A percentile compares a stretch with the other conserved stretches of the same genome.
Evolutionary conservation across 2,329 filamentous ascomycete genomes (phyloP).

Genomic region (Ambrosiella xylebori): DNA sequence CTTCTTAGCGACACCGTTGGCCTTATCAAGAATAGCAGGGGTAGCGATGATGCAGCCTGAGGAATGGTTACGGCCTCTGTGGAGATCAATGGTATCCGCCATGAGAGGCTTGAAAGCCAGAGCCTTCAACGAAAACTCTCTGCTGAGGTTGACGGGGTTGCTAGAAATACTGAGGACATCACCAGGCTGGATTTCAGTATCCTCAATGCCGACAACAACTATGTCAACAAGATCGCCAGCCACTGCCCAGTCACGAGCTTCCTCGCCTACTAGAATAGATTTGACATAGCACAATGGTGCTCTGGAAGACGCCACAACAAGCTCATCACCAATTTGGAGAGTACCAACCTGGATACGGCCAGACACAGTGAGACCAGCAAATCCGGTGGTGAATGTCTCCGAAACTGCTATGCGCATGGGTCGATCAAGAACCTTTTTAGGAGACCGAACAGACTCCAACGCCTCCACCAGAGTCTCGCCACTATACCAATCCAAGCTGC

Average conservation of each 20-base stretch:
- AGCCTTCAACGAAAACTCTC: constrained; percentile 64
- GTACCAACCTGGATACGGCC: constrained; percentile 75
- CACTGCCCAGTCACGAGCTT: constrained; percentile 70
- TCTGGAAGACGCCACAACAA: constrained; percentile 61
- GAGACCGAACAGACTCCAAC: constrained; percentile 64
- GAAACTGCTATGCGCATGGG: constrained; percentile 74
- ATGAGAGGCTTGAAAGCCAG: constrained; percentile 79
- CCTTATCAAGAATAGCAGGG: constrained; percentile 60
- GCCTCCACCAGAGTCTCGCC: constrained; percentile 68
- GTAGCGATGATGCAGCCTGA: constrained; percentile 58
- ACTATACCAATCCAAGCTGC: constrained; percentile 56
- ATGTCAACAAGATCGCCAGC: constrained; percentile 77
- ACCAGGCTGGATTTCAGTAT: constrained; percentile 62
- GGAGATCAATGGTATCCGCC: constrained; percentile 78
- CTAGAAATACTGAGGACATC: constrained; percentile 67
- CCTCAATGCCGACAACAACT: constrained; percentile 73
- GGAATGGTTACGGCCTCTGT: constrained; percentile 66
- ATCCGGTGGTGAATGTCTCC: constrained; percentile 67
- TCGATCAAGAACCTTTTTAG: constrained; percentile 49
- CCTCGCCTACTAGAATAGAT: constrained; percentile 58
- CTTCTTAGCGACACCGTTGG: constrained; percentile 55
- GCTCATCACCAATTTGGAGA: constrained; percentile 65
- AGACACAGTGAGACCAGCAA: constrained; percentile 67
- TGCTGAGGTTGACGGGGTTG: constrained; percentile 51
- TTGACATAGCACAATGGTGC: constrained; percentile 69